Evolutionary conservation across 352 stramenopile species (phyloP), one percentile per base, ranked within the genome.

Genomic region (Phytophthora cryptogea): DNA sequence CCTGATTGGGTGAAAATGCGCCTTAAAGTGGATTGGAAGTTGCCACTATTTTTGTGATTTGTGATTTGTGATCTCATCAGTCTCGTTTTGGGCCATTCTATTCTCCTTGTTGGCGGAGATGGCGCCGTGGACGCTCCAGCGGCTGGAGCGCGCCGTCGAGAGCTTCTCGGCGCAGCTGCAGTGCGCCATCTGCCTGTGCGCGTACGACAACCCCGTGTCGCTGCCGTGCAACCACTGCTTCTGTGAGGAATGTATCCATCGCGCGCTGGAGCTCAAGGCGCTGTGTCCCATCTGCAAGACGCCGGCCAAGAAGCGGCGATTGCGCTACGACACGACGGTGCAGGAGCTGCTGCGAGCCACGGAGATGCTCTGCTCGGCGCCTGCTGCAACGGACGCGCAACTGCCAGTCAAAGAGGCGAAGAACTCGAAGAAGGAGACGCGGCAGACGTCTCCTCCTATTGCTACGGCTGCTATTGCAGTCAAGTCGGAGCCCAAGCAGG

Each of bases 151-250:
- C 23, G 72, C 77, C 32, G 80, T 92, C 46, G 80, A 90, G 49
- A 63, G 49, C 39, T 94, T 95, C 62, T 71, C 76, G 51, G 68
- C 68, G 49, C 83, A 94, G 66, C 58, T 95, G 55, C 79, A 90
- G 63, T 95, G 86, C 60, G 77, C 85, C 41, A 95, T 95, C 52
- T 95, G 86, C 49, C 71, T 95, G 17, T 91, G 80, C 63, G 69
- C 78, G 33, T 91, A 92, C 64, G 69, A 75, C 6, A 76, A 61
- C 30, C 83, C 86, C 26, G 73, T 81, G 32, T 94, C 86, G 8
- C 59, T 95, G 61, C 86, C 86, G 14, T 95, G 86, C 62, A 91
- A 94, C 59, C 86, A 95, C 71, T 92, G 79, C 64, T 95, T 94
- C 65, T 95, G 86, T 50, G 80, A 92, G 54, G 82, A 92, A 54